Evolutionary conservation across 768 basidiomycete species (phyloP).

Genomic region (Lactarius akahatsu): DNA sequence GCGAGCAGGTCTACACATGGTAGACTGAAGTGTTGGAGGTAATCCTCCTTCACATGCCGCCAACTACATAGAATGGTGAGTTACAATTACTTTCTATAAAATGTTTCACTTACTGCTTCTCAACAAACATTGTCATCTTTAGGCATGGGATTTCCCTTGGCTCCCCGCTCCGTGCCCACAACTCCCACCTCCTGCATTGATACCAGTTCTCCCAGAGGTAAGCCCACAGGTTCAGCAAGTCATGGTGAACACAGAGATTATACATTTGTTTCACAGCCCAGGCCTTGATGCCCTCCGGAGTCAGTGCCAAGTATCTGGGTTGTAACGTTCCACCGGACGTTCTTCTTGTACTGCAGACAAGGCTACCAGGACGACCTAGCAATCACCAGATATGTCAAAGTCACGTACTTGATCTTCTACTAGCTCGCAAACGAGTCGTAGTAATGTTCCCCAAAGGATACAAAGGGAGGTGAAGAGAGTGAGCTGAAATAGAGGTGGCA

Average conservation of each 20-base stretch:
- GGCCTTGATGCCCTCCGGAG: not conserved
- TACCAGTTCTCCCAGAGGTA: not conserved
- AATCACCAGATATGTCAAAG: too few relatives aligned
- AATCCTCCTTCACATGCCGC: not conserved
- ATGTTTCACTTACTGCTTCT: not conserved
- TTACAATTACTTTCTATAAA: not conserved
- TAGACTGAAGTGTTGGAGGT: not conserved
- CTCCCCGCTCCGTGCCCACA: not conserved
- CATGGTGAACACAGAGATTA: not conserved
- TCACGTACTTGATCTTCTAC: too few relatives aligned
- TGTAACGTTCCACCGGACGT: too few relatives aligned
- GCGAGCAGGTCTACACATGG: not conserved
- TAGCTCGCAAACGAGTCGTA: too few relatives aligned
- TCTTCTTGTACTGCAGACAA: too few relatives aligned
- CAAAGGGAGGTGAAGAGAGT: too few relatives aligned
- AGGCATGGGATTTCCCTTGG: not conserved
- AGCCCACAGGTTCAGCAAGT: not conserved
- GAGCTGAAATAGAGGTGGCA: too few relatives aligned
- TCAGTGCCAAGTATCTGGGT: too few relatives aligned
- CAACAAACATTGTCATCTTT: not conserved
- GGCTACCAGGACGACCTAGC: too few relatives aligned
- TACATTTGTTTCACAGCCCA: constrained; percentile 1
- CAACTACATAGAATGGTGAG: not conserved
- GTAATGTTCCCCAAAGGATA: too few relatives aligned
- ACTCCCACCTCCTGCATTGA: not conserved